Percentiles rank a stretch among this genome's conserved stretches.
phyloP scores from a whole-genome alignment of 805 yeast species.

The Cyberlindnera japonica region DNA sequence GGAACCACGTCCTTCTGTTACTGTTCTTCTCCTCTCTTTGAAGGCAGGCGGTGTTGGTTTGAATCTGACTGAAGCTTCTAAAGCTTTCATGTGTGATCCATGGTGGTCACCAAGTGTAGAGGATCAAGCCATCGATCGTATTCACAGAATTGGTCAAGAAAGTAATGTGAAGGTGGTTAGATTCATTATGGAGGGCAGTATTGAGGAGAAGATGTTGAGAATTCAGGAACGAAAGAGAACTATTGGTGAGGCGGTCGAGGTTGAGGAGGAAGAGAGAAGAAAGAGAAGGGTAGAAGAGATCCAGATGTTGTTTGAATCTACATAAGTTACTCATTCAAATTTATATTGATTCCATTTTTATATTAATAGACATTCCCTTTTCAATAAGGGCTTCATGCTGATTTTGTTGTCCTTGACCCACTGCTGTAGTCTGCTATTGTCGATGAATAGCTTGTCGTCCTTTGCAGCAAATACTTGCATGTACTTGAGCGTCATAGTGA shows the following conservation, averaged over 20 bases:
- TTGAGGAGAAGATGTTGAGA: slow-evolving; percentile 83
- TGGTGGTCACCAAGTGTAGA: slow-evolving; percentile 97
- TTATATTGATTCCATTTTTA: no score
- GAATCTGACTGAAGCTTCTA: slow-evolving; percentile 78
- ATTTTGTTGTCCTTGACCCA: slow-evolving; percentile 21
- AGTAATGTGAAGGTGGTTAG: slow-evolving; percentile 69
- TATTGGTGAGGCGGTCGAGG: slow-evolving; percentile 75
- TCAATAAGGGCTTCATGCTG: slow-evolving; percentile 14
- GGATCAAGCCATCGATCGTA: slow-evolving; percentile 86
- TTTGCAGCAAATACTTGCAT: slow-evolving; percentile 42
- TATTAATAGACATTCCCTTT: slow-evolving; percentile 12
- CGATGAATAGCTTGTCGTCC: slow-evolving; percentile 19
- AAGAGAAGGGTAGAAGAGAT: slow-evolving; percentile 70
- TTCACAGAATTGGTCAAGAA: slow-evolving; percentile 86
- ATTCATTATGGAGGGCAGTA: slow-evolving; percentile 76
- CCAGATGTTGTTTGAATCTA: slow-evolving; percentile 55
- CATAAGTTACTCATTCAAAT: neutral
- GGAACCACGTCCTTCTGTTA: slow-evolving; percentile 28
- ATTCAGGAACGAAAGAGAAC: slow-evolving; percentile 84
- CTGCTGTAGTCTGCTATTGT: slow-evolving; percentile 9
- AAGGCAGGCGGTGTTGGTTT: slow-evolving; percentile 96
- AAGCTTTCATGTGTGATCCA: slow-evolving; percentile 90
- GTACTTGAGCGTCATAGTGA: slow-evolving; percentile 53
- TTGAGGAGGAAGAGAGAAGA: slow-evolving; percentile 70
- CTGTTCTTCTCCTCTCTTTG: slow-evolving; percentile 64